phyloP scores from a whole-genome alignment of 768 basidiomycete genomes.

The Hysterangium stoloniferum region DNA sequence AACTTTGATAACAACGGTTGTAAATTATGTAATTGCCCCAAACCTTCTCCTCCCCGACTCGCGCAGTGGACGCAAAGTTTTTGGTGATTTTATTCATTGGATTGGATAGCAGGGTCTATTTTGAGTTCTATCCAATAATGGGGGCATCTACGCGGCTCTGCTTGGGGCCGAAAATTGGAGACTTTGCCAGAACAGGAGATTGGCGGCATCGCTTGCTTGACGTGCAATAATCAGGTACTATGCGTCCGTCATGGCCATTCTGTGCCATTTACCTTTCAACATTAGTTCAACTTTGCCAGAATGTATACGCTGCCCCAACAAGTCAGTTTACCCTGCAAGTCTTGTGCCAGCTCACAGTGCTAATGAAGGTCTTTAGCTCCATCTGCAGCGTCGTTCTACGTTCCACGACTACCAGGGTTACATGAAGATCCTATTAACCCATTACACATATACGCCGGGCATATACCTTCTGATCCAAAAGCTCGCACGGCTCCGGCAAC shows the following conservation, averaged over 20 bases:
- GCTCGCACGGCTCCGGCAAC: slow-evolving; percentile 39
- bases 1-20: too few relatives aligned
- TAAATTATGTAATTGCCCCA: too few relatives aligned
- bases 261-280: slow-evolving; percentile 9
- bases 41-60: too few relatives aligned
- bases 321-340: not conserved
- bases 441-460: slow-evolving; percentile 78
- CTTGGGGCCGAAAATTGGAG: too few relatives aligned
- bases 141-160: too few relatives aligned
- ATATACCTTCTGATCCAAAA: slow-evolving; percentile 73
- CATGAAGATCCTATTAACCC: slow-evolving; percentile 64
- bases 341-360: not conserved
- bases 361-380: slow-evolving; percentile 39
- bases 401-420: slow-evolving; percentile 66
- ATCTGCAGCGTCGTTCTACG: slow-evolving; percentile 79
- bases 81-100: too few relatives aligned
- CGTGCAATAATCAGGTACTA: too few relatives aligned
- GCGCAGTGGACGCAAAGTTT: too few relatives aligned
- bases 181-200: too few relatives aligned
- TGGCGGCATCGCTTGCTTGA: too few relatives aligned
- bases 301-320: slow-evolving; percentile 21
- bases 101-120: too few relatives aligned
- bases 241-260: not conserved
- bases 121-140: too few relatives aligned
- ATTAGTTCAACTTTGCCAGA: slow-evolving; percentile 11